Conservation (phyloP, 805 yeast genomes). For the Nakazawaea populi region DNA sequence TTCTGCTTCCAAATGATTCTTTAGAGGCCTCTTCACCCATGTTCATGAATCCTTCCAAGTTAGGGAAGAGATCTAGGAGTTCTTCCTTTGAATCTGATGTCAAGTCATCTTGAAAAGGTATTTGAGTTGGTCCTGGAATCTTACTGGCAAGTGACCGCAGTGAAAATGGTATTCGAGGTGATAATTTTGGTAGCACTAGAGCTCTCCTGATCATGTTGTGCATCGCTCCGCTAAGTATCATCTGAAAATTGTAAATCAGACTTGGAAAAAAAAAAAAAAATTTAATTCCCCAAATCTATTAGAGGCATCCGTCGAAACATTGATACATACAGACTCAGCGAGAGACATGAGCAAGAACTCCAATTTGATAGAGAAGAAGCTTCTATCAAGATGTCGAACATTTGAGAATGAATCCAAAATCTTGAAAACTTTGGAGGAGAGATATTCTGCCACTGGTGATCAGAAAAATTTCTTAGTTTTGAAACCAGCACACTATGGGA, state of each 20-base stretch:
- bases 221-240: too few species aligned
- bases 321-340: too few species aligned
- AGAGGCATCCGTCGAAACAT: background rate
- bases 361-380: slow-evolving; percentile 38
- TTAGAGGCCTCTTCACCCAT: background rate
- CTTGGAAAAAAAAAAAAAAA: background rate
- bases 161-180: too few species aligned
- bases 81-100: background rate
- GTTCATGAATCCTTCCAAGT: slow-evolving; percentile 18
- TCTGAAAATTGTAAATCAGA: too few species aligned
- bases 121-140: background rate
- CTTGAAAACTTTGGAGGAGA: slow-evolving; percentile 32
- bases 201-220: too few species aligned
- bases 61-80: slow-evolving; percentile 12
- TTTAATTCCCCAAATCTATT: background rate
- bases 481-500: slow-evolving; percentile 25
- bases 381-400: slow-evolving; percentile 38
- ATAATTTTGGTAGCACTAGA: background rate
- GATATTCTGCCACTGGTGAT: slow-evolving; percentile 40
- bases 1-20: background rate
- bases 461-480: slow-evolving; percentile 41
- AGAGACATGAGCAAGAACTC: background rate
- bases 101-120: slow-evolving; percentile 10
- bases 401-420: slow-evolving; percentile 29
- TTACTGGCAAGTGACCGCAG: background rate